These are phyloP conservation scores for Colletotrichum sp. DNA, from an alignment of 2,329 filamentous ascomycete species.

Conservation along the genomic window DNA sequence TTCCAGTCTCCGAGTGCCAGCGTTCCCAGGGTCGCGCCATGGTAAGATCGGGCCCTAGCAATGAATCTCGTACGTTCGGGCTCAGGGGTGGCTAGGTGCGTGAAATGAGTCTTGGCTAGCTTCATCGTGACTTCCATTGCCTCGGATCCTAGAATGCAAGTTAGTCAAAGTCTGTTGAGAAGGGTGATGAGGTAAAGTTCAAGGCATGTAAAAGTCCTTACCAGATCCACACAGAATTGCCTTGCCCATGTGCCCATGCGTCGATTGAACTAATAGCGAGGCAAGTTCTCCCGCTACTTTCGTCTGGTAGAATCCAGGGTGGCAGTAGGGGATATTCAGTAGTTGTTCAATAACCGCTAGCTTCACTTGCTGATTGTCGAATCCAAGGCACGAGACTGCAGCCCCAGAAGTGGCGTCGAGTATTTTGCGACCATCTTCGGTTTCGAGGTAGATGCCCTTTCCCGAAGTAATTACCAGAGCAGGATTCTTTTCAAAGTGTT, in stretches of 20 bases:
- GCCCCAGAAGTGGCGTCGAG: neutral
- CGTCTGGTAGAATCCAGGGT: neutral
- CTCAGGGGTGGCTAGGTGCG: neutral
- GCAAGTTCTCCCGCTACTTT: neutral
- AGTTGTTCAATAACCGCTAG: neutral
- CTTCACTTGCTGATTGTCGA: neutral
- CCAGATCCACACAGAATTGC: neutral
- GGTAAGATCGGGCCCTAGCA: neutral
- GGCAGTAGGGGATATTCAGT: neutral
- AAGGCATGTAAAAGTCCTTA: neutral
- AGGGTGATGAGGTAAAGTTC: neutral
- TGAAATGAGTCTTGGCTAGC: neutral
- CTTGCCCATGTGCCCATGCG: neutral
- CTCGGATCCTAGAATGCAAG: neutral
- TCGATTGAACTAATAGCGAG: neutral
- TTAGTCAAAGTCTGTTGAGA: neutral
- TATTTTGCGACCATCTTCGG: neutral
- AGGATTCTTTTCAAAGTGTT: neutral
- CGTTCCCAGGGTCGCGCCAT: neutral
- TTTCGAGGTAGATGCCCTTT: neutral
- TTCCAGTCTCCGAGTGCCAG: neutral
- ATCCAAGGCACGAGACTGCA: neutral
- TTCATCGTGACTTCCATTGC: neutral
- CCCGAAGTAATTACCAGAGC: neutral
- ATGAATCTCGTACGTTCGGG: neutral